phyloP scores from a whole-genome alignment of 768 basidiomycete species.

The Tylopilus plumbeoviolaceoides region DNA sequence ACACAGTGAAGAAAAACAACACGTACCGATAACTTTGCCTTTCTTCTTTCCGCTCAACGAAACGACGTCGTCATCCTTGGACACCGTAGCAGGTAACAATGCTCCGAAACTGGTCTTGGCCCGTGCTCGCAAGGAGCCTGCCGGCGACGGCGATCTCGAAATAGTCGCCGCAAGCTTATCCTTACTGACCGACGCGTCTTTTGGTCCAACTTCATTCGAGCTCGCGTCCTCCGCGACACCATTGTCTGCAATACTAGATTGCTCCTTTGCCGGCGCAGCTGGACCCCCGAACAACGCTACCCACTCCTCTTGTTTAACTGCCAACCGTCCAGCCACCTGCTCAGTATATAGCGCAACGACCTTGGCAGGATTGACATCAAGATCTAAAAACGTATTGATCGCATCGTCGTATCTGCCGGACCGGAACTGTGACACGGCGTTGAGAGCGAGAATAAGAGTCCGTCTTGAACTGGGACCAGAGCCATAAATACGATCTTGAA shows the following conservation, averaged over 20 bases:
- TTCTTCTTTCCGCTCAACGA: constrained; percentile 44
- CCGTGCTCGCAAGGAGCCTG: constrained; percentile 45
- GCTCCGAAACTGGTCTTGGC: constrained; percentile 55
- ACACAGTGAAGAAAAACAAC: constrained; percentile 18
- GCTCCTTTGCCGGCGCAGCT: constrained; percentile 18
- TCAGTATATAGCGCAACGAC: constrained; percentile 88
- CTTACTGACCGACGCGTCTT: constrained; percentile 17
- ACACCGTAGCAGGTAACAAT: constrained; percentile 31
- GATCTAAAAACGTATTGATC: constrained; percentile 81
- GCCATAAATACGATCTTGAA: constrained; percentile 49
- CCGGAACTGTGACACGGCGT: constrained; percentile 77
- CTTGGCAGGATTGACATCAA: constrained; percentile 91
- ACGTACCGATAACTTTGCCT: constrained; percentile 28
- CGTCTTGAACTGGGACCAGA: constrained; percentile 30
- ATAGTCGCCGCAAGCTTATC: constrained; percentile 18
- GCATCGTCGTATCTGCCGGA: constrained; percentile 67
- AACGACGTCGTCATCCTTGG: constrained; percentile 62
- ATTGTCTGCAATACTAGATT: neutral
- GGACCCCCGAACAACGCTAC: constrained; percentile 83
- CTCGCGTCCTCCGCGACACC: constrained; percentile 23
- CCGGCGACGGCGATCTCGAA: constrained; percentile 32
- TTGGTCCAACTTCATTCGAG: constrained; percentile 25
- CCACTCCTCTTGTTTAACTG: constrained; percentile 67
- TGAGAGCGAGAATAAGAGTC: constrained; percentile 61
- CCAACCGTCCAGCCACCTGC: constrained; percentile 71